Percentiles rank a stretch among this genome's conserved stretches.
Conservation (phyloP, 805 yeast species). For the Helenozyma baotianmanensis region DNA sequence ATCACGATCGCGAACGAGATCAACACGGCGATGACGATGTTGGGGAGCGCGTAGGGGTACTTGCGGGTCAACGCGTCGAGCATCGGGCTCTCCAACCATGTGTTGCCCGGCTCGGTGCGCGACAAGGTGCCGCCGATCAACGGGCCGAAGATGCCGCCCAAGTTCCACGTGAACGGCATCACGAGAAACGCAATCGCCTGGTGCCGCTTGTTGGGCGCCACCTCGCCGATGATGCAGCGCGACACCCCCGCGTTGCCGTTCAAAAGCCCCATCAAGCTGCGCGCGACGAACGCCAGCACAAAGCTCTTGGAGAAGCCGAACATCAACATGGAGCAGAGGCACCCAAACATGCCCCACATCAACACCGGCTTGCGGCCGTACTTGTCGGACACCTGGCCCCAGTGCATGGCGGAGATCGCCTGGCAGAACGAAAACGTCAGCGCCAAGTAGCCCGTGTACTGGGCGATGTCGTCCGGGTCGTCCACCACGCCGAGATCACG, state of each 20-base stretch:
- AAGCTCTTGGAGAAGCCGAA: constrained; percentile 54
- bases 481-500: constrained; percentile 48
- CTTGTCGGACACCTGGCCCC: constrained; percentile 55
- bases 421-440: constrained; percentile 60
- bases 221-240: constrained; percentile 58
- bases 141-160: constrained; percentile 61
- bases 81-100: constrained; percentile 12
- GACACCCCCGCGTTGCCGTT: constrained; percentile 66
- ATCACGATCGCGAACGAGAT: constrained; percentile 31
- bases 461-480: constrained; percentile 48
- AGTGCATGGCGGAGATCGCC: constrained; percentile 51
- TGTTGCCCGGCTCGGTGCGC: constrained; percentile 41
- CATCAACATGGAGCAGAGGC: constrained; percentile 41
- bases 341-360: constrained; percentile 49
- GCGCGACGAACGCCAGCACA: constrained; percentile 48
- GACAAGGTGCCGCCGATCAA: constrained; percentile 48
- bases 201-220: constrained; percentile 50
- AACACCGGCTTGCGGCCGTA: constrained; percentile 57
- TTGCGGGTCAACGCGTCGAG: constrained; percentile 21
- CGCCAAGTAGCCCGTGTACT: constrained; percentile 58
- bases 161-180: constrained; percentile 58
- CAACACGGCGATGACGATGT: constrained; percentile 39
- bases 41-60: constrained; percentile 52
- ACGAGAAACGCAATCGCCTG: constrained; percentile 61
- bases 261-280: constrained; percentile 51